Percentiles rank a stretch among this genome's conserved stretches.
These are phyloP conservation scores for Irpex rosettiformis DNA, from an alignment of 1,284 basidiomycete species.

Conservation along the genomic window DNA sequence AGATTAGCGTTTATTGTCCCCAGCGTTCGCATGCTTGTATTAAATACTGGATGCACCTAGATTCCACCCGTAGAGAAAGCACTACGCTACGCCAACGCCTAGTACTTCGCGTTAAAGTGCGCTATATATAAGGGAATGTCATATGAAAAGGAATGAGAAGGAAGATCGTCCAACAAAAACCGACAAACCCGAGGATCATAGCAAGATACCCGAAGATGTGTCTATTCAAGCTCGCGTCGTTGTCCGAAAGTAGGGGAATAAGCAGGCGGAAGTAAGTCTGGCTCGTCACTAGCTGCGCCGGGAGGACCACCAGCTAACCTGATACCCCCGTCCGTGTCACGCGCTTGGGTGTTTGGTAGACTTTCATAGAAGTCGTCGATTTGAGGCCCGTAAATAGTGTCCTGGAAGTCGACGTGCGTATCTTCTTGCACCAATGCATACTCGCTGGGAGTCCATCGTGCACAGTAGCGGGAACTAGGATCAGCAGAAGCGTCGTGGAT, in stretches of 20 bases:
- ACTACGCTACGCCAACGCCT: no score
- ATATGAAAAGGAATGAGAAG: not conserved
- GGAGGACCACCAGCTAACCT: not conserved
- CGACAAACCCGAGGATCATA: not conserved
- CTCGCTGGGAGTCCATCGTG: not conserved
- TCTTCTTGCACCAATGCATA: no score
- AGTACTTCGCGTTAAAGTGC: no score
- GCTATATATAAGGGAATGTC: not conserved
- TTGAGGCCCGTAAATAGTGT: no score
- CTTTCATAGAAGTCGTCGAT: no score
- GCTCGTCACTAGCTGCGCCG: not conserved
- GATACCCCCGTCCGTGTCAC: not conserved
- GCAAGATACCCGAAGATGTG: not conserved
- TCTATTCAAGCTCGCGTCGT: not conserved
- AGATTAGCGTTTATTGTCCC: no score
- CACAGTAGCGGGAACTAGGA: not conserved
- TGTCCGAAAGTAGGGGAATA: not conserved
- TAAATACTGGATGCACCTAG: no score
- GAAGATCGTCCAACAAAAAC: not conserved
- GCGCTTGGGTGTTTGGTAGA: not conserved
- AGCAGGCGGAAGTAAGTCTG: not conserved
- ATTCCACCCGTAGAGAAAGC: no score
- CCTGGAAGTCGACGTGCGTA: no score
- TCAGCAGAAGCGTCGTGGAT: not conserved
- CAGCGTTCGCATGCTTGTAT: no score